Conservation (phyloP, 2,329 filamentous ascomycete species). For the Xenoacremonium recifei region DNA sequence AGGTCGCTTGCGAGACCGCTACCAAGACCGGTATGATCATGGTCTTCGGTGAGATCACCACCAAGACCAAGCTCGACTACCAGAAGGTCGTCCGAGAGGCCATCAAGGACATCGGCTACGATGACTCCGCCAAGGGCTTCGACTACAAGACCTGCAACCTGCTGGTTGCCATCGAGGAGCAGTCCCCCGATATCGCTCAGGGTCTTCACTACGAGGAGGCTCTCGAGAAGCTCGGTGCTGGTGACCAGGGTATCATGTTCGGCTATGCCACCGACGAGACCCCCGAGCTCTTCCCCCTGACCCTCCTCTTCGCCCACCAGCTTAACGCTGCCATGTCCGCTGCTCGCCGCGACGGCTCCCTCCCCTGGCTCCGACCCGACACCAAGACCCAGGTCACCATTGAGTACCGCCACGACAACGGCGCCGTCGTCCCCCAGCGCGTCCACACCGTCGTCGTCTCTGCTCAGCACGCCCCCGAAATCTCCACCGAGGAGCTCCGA, state of each 20-base stretch:
- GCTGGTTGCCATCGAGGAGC: constrained; percentile 97
- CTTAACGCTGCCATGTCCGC: constrained; percentile 93
- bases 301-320: constrained; percentile 91
- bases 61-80: constrained; percentile 94
- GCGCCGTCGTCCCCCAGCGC: constrained; percentile 86
- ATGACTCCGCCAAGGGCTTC: constrained; percentile 95
- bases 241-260: constrained; percentile 99
- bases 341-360: constrained; percentile 80
- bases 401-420: constrained; percentile 96
- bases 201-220: constrained; percentile 98
- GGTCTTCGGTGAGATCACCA: constrained; percentile 98
- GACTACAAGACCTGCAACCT: constrained; percentile 99
- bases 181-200: constrained; percentile 98
- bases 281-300: constrained; percentile 93
- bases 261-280: constrained; percentile 99
- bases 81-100: constrained; percentile 92
- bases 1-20: constrained; percentile 98
- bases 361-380: constrained; percentile 95
- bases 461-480: constrained; percentile 86
- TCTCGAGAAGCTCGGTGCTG: constrained; percentile 94
- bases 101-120: constrained; percentile 99
- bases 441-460: constrained; percentile 97
- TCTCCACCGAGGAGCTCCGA: constrained; percentile 88
- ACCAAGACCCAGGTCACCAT: constrained; percentile 99
- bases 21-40: constrained; percentile 99